These are phyloP conservation scores for Xylaria scruposa DNA, from an alignment of 495 filamentous ascomycete genomes.

Conservation along the genomic window DNA sequence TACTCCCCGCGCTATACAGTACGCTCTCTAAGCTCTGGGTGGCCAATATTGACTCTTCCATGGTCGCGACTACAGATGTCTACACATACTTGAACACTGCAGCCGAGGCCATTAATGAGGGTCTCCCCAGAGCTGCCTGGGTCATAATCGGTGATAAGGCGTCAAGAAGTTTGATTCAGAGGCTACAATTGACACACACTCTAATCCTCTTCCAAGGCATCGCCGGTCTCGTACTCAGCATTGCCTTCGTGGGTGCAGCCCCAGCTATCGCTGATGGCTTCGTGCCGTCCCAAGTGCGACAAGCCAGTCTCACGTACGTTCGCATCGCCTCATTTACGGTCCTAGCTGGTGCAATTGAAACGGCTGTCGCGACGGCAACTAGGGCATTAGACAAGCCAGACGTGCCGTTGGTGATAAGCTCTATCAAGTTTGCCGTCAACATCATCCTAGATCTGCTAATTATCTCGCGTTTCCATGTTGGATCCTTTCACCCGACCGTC, in stretches of 20 bases:
- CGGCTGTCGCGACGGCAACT: conserved; percentile 65
- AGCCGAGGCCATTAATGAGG: conserved; percentile 75
- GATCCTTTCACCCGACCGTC: conserved; percentile 58
- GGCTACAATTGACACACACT: conserved; percentile 68
- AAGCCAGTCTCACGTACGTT: conserved; percentile 67
- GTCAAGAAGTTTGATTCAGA: conserved; percentile 56
- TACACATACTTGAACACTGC: conserved; percentile 67
- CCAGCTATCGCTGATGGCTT: conserved; percentile 64
- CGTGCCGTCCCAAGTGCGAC: conserved; percentile 64
- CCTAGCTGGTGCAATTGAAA: conserved; percentile 68
- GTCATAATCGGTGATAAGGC: conserved; percentile 71
- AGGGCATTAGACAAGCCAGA: conserved; percentile 75
- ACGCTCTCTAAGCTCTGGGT: conserved; percentile 80
- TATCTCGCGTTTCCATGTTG: conserved; percentile 71
- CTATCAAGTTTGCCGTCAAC: conserved; percentile 67
- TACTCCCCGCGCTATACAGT: conserved; percentile 71
- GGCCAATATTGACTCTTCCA: conserved; percentile 67
- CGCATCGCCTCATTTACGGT: conserved; percentile 68
- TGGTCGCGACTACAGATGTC: conserved; percentile 72
- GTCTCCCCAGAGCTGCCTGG: conserved; percentile 73
- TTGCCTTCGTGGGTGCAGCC: conserved; percentile 65
- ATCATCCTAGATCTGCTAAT: conserved; percentile 75
- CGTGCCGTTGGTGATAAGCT: conserved; percentile 73
- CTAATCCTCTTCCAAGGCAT: conserved; percentile 65
- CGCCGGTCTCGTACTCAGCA: conserved; percentile 65